Conservation (phyloP, 441 rosid species). For the Breynia disticha region DNA sequence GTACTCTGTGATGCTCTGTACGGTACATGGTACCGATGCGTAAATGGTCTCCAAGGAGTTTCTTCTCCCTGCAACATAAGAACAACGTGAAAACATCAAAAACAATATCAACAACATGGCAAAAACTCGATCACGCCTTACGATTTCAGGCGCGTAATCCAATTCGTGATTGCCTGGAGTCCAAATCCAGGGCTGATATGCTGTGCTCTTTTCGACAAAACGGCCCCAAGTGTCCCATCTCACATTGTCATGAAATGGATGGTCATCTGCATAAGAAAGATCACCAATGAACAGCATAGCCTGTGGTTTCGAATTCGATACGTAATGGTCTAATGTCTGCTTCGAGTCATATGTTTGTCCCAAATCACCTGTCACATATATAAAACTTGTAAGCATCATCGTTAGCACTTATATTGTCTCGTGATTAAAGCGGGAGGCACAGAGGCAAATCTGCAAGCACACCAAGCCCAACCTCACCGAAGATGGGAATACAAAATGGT, state of each 20-base stretch:
- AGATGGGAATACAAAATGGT: too few species aligned
- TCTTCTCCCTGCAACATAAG: constrained; percentile 43
- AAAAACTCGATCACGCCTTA: constrained; percentile 14
- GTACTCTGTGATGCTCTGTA: constrained; percentile 42
- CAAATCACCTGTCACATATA: constrained; percentile 37
- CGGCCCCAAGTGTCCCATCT: constrained; percentile 64
- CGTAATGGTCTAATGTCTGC: constrained; percentile 39
- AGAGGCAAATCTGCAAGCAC: too few species aligned
- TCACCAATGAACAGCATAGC: constrained; percentile 52
- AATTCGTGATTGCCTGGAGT: constrained; percentile 62
- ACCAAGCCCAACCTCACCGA: too few species aligned
- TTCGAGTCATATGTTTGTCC: constrained; percentile 62
- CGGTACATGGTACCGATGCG: constrained; percentile 47
- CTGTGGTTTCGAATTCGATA: constrained; percentile 38
- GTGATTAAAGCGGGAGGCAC: too few species aligned
- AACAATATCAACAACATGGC: neutral
- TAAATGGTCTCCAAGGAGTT: constrained; percentile 52
- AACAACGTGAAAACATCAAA: neutral
- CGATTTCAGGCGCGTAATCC: constrained; percentile 41
- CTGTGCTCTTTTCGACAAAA: constrained; percentile 40
- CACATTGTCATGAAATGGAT: constrained; percentile 36
- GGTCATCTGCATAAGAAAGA: constrained; percentile 55
- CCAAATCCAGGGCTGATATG: constrained; percentile 62
- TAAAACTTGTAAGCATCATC: neutral
- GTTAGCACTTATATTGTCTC: too few species aligned